Evolutionary conservation across 2,329 filamentous ascomycete species (phyloP).

Genomic region (Huntiella abstrusa): DNA sequence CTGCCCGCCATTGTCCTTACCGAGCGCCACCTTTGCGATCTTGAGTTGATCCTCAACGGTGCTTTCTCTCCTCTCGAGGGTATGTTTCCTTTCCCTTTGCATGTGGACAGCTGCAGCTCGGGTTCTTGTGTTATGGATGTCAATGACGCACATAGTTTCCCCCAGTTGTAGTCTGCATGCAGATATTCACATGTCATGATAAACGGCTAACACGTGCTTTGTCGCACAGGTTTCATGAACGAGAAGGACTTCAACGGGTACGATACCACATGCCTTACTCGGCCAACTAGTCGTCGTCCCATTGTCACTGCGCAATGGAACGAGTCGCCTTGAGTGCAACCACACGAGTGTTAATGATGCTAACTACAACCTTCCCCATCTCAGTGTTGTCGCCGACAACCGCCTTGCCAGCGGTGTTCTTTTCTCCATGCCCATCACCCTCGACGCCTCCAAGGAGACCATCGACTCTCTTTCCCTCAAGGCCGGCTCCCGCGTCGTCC

Average conservation of each 20-base stretch:
- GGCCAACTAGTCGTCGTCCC: neutral
- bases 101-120: too few relatives aligned
- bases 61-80: conserved; percentile 96
- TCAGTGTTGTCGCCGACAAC: conserved; percentile 70
- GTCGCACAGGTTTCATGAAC: conserved; percentile 67
- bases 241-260: conserved; percentile 93
- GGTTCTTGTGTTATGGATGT: neutral
- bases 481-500: conserved; percentile 62
- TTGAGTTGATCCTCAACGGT: conserved; percentile 92
- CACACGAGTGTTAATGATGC: neutral
- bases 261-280: conserved; percentile 14
- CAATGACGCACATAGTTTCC: neutral
- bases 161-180: too few relatives aligned
- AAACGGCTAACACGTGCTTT: neutral
- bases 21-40: conserved; percentile 92
- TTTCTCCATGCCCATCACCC: conserved; percentile 92
- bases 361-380: conserved; percentile 2
- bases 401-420: conserved; percentile 76
- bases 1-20: conserved; percentile 70
- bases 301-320: neutral
- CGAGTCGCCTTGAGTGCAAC: too few relatives aligned
- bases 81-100: conserved; percentile 24
- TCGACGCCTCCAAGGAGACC: conserved; percentile 60
- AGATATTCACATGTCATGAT: neutral
- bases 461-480: conserved; percentile 62